Evolutionary conservation across 495 filamentous ascomycete genomes (phyloP).

Genomic region (Elasticomyces elasticus): DNA sequence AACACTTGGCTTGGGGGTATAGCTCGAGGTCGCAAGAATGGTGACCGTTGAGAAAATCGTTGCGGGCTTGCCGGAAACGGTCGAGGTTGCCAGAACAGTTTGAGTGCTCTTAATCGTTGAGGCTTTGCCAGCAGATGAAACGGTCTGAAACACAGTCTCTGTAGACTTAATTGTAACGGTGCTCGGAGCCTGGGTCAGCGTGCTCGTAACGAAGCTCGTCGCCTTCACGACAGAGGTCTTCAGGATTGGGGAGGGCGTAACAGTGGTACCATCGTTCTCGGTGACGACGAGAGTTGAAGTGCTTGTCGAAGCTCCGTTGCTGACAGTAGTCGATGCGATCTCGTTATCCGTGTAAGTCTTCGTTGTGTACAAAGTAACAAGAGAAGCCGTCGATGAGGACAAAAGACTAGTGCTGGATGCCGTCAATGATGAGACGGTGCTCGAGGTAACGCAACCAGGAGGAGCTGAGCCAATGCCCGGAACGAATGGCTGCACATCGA

Average conservation of each 20-base stretch:
- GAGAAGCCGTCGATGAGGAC: neutral
- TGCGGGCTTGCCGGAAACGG: neutral
- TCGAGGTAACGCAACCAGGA: neutral
- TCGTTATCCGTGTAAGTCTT: slow-evolving; percentile 7
- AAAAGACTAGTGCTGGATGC: neutral
- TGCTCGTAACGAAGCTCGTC: neutral
- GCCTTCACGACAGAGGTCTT: slow-evolving; percentile 6
- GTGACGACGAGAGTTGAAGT: slow-evolving; percentile 1
- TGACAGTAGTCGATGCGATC: slow-evolving; percentile 3
- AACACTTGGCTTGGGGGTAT: neutral
- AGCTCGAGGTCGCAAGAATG: neutral
- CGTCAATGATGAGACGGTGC: neutral
- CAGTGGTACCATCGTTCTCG: neutral
- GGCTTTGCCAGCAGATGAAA: neutral
- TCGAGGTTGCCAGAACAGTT: neutral
- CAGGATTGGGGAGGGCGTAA: neutral
- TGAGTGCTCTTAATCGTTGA: neutral
- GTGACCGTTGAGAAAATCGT: neutral
- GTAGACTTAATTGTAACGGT: neutral
- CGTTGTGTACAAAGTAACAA: slow-evolving; percentile 3
- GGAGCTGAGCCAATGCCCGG: slow-evolving; percentile 12
- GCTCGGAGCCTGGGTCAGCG: neutral
- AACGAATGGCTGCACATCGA: slow-evolving; percentile 13
- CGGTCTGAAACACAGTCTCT: neutral
- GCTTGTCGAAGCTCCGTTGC: neutral